Evolutionary conservation across 345 rosid species (phyloP), one percentile per base, ranked within the genome.

Genomic region (Eucalyptus regnans): DNA sequence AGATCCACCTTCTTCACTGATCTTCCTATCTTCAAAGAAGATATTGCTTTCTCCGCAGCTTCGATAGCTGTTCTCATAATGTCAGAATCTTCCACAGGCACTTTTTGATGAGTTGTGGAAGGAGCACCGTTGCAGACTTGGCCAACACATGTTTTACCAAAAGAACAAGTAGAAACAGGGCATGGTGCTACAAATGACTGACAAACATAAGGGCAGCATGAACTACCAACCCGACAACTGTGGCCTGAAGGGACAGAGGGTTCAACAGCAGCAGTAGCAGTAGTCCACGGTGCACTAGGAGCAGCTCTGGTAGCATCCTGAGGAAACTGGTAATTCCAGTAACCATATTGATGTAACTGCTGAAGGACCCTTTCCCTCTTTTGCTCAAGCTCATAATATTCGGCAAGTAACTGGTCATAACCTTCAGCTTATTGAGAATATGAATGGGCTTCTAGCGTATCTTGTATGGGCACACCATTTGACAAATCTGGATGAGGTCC

Each of bases 301-400:
- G 89, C 87, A 88, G 86, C 92, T 86, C 89, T 91, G 91, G 86
- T 60, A 64, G 93, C 94, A 86, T 87, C 94, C 86, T 91, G 87
- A 87, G 48, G 64, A 71, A 71, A 71, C 50, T 92, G 95, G 87
- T 92, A 91, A 89, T 91, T 90, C 91, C 89, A 89, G 88, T 79
- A 54, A 87, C 95, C 93, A 86, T 84, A 88, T 86, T 91, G 94
- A 64, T 94, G 91, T 87, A 94, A 93, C 90, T 90, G 94, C 87
- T 91, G 92, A 25, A 94, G 89, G 89, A 95, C 83, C 89, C 41
- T 86, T 89, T 93, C 95, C 90, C 93, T 93, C 93, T 93, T 92
- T 87, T 93, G 95, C 90, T 95, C 97, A 20, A 95, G 88, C 89
- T 94, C 96, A 89, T 94, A 94, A 89, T 95, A 95, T 89, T 94